Conservation (phyloP, 2,329 filamentous ascomycete genomes). For the Coniochaeta prunicola region DNA sequence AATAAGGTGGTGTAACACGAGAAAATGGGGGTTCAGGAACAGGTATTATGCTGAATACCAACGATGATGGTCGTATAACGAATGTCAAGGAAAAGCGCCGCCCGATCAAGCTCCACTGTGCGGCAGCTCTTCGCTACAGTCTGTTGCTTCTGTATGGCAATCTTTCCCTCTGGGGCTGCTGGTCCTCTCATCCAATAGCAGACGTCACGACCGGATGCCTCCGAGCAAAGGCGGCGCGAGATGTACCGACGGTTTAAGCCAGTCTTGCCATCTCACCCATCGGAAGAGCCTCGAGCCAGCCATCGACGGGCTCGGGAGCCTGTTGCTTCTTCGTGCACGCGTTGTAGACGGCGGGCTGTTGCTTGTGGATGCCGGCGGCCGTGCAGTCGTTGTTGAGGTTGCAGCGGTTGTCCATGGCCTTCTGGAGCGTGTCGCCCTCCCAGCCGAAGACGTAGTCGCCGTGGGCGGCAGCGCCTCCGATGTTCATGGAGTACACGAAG, state of each 20-base stretch:
- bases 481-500: conserved; percentile 36
- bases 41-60: neutral
- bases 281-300: conserved; percentile 29
- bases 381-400: conserved; percentile 38
- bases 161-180: neutral
- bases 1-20: neutral
- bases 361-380: conserved; percentile 34
- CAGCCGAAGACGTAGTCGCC: conserved; percentile 46
- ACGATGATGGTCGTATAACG: neutral
- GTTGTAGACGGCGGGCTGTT: conserved; percentile 36
- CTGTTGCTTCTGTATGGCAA: neutral
- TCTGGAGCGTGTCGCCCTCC: conserved; percentile 40
- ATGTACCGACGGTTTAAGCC: neutral
- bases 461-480: conserved; percentile 39
- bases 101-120: neutral
- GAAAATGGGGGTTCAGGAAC: neutral
- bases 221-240: neutral
- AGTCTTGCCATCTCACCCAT: conserved; percentile 21
- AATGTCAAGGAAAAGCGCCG: neutral
- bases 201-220: neutral
- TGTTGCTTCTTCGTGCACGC: conserved; percentile 37
- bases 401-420: conserved; percentile 38
- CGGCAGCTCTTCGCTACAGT: neutral
- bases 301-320: conserved; percentile 40
- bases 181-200: neutral